These are phyloP conservation scores for Xylariales sp. DNA, from an alignment of 2,329 filamentous ascomycete genomes.

Conservation along the genomic window DNA sequence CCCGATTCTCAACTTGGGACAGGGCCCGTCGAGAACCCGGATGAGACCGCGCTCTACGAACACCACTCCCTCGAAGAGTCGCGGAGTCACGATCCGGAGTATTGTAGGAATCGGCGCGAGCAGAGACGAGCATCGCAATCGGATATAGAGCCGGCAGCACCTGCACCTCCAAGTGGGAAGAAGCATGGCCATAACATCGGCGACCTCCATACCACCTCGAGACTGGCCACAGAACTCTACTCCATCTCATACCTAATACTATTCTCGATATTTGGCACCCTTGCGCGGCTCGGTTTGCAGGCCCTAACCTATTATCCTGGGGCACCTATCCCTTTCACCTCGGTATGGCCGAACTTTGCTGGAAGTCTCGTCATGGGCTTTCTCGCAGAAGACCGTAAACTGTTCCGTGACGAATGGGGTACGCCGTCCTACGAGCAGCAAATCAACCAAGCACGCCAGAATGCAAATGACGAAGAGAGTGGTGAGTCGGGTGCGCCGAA, in stretches of 20 bases:
- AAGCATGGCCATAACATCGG: constrained; percentile 8
- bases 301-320: constrained; percentile 76
- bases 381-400: constrained; percentile 68
- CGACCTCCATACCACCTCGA: constrained; percentile 37
- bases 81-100: constrained; percentile 23
- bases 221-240: constrained; percentile 55
- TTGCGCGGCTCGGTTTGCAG: constrained; percentile 76
- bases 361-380: constrained; percentile 85
- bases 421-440: constrained; percentile 33
- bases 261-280: constrained; percentile 79
- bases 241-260: constrained; percentile 78
- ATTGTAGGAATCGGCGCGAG: constrained; percentile 12
- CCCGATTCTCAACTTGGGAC: constrained; percentile 38
- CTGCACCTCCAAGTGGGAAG: background rate
- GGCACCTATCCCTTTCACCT: constrained; percentile 67
- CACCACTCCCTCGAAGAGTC: constrained; percentile 36
- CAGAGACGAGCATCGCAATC: constrained; percentile 5
- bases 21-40: constrained; percentile 39
- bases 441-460: constrained; percentile 28
- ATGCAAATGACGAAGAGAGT: constrained; percentile 33
- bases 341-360: constrained; percentile 83
- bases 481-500: constrained; percentile 15
- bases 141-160: constrained; percentile 3
- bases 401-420: constrained; percentile 69
- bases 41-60: constrained; percentile 30